A percentile compares a stretch with the other conserved stretches of the same genome.
Evolutionary conservation across 176 grass and related monocot species (phyloP).

Genomic region (Phyllostachys edulis): DNA sequence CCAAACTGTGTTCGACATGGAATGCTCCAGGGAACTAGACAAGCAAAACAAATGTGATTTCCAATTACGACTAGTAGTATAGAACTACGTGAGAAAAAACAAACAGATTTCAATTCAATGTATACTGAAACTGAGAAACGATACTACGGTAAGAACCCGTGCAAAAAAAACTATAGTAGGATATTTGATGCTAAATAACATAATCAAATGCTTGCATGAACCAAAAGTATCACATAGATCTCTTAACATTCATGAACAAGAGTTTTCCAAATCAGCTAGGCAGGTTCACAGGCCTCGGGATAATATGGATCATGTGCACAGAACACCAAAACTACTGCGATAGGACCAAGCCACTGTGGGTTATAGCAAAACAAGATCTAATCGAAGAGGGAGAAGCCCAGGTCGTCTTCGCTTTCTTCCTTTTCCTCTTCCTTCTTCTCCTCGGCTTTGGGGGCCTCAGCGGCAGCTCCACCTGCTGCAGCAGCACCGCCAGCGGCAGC

Average conservation of each 20-base stretch:
- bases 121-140: background rate
- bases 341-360: background rate
- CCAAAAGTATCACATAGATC: background rate
- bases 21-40: too few relatives aligned
- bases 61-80: too few relatives aligned
- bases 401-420: slow-evolving; percentile 83
- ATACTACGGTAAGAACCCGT: background rate
- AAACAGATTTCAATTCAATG: too few relatives aligned
- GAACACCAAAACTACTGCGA: slow-evolving; percentile 25
- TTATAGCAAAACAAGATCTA: slow-evolving; percentile 32
- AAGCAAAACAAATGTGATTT: too few relatives aligned
- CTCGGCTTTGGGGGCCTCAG: slow-evolving; percentile 58
- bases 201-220: slow-evolving; percentile 5
- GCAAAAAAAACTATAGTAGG: background rate
- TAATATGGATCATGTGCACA: background rate
- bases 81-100: too few relatives aligned
- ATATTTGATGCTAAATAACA: background rate
- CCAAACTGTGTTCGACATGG: too few relatives aligned
- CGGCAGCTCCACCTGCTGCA: slow-evolving; percentile 32
- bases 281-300: slow-evolving; percentile 16
- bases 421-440: slow-evolving; percentile 90
- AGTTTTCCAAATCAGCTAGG: background rate
- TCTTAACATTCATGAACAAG: background rate
- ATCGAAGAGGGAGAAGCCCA: slow-evolving; percentile 94
- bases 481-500: slow-evolving; percentile 24